These are phyloP conservation scores for Zygosaccharomyces gambellarensis DNA, from an alignment of 805 yeast genomes.

Conservation along the genomic window DNA sequence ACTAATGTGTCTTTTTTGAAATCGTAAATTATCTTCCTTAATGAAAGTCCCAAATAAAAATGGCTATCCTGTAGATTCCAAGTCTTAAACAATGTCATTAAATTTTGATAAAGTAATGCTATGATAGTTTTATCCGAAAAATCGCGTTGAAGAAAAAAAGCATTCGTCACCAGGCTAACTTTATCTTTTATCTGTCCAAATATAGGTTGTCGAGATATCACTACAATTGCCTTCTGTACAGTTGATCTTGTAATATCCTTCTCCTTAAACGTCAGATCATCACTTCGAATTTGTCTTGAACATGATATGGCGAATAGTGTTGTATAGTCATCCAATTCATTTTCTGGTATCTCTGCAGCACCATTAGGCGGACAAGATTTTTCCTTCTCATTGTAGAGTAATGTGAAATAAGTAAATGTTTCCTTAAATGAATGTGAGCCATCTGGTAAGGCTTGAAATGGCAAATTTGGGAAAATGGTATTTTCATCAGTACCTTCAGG, in stretches of 20 bases:
- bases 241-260: slow-evolving; percentile 76
- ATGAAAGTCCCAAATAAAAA: slow-evolving; percentile 66
- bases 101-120: slow-evolving; percentile 63
- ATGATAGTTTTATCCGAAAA: slow-evolving; percentile 68
- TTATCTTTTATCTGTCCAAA: slow-evolving; percentile 87
- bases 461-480: slow-evolving; percentile 73
- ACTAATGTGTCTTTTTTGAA: slow-evolving; percentile 57
- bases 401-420: slow-evolving; percentile 84
- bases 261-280: slow-evolving; percentile 51
- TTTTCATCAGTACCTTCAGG: slow-evolving; percentile 34
- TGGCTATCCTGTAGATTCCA: slow-evolving; percentile 45
- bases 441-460: slow-evolving; percentile 94
- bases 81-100: slow-evolving; percentile 42
- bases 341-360: slow-evolving; percentile 36
- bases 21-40: slow-evolving; percentile 57
- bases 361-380: slow-evolving; percentile 34
- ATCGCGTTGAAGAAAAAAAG: slow-evolving; percentile 76
- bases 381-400: slow-evolving; percentile 59
- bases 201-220: slow-evolving; percentile 80
- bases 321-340: slow-evolving; percentile 38
- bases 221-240: slow-evolving; percentile 86
- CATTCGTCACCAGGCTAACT: slow-evolving; percentile 79
- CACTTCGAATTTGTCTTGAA: slow-evolving; percentile 71
- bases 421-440: slow-evolving; percentile 93
- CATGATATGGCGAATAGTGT: slow-evolving; percentile 96